Conservation (phyloP, 2,329 filamentous ascomycete genomes). For the Nemania serpens region DNA sequence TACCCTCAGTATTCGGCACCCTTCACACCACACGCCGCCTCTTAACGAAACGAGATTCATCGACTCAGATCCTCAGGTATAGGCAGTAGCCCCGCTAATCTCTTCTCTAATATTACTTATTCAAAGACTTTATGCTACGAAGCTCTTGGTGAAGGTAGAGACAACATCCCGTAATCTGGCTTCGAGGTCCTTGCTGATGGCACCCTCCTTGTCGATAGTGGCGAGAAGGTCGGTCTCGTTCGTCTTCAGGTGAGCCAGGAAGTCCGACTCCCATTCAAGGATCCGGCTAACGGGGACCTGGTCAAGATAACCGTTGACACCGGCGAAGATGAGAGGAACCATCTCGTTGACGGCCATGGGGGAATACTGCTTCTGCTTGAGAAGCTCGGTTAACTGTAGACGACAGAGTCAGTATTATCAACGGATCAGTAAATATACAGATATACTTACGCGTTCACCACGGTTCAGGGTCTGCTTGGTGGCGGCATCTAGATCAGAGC, state of each 20-base stretch:
- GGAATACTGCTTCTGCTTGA: slow-evolving; percentile 99
- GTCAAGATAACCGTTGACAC: slow-evolving; percentile 98
- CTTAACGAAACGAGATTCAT: slow-evolving; percentile 53
- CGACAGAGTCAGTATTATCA: slow-evolving; percentile 25
- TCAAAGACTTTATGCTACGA: slow-evolving; percentile 60
- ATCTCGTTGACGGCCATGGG: slow-evolving; percentile 99
- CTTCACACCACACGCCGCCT: slow-evolving; percentile 51
- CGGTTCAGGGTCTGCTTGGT: slow-evolving; percentile 98
- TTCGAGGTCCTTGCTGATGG: slow-evolving; percentile 93
- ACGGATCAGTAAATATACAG: slow-evolving; percentile 2
- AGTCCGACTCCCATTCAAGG: slow-evolving; percentile 91
- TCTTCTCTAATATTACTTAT: slow-evolving; percentile 42
- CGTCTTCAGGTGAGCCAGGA: slow-evolving; percentile 87
- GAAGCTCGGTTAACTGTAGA: slow-evolving; percentile 81
- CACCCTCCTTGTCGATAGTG: slow-evolving; percentile 93
- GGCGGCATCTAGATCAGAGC: slow-evolving; percentile 97
- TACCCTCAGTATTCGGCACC: slow-evolving; percentile 53
- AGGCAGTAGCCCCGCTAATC: slow-evolving; percentile 49
- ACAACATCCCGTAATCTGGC: slow-evolving; percentile 78
- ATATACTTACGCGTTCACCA: slow-evolving; percentile 88
- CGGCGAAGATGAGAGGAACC: slow-evolving; percentile 98
- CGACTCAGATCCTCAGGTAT: slow-evolving; percentile 46
- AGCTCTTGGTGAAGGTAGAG: slow-evolving; percentile 89
- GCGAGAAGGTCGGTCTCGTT: slow-evolving; percentile 84
- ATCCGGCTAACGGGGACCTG: slow-evolving; percentile 87